Evolutionary conservation across 176 grass and related monocot genomes (phyloP), one percentile per base, ranked within the genome.

Genomic region (Oryza rufipogon): DNA sequence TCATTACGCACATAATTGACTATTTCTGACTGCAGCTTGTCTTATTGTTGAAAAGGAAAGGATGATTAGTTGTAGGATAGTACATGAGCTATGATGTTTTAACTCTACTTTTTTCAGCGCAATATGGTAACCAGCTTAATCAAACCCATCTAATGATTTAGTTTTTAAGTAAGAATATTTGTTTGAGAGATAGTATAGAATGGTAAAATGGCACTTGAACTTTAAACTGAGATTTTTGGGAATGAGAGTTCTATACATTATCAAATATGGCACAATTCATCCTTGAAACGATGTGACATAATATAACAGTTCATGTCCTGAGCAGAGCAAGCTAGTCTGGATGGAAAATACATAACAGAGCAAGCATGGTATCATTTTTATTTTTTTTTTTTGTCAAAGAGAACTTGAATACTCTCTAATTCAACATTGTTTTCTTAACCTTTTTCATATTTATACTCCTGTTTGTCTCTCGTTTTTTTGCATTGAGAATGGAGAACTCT

Each of bases 61-160:
- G 8, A 30, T 4, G 12, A 54, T n/a, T 9, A 17, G 3, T 68
- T 41, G 30, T 25, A 20, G 30, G 25, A 1, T 12, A 14, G 44
- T 77, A 77, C 17, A 46, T 42, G 45, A 52, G 4, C 46, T 44
- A 39, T 56, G 81, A 26, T 38, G 46, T 16, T 85, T 85, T 17
- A 77, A 25, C 45, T 68, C 22, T 28, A 30, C 33, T 58, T 84
- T 84, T 45, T 38, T 38, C 16, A 61, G n/a, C 23, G 2, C 1
- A 10, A 56, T 52, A 54, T 23, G 22, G 67, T 9, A 79, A 17
- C 48, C 48, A 85, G 39, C 52, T 85, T 36, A n/a, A 48, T 68
- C 25, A 25, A 64, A 36, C 38, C 9, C 65, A 75, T 32, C n/a
- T 25, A 36, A 71, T 63, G 20, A 1, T 44, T 71, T 48, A 61